These are phyloP conservation scores for Termitomyces eurrhizus DNA, from an alignment of 768 basidiomycete genomes.

Conservation along the genomic window DNA sequence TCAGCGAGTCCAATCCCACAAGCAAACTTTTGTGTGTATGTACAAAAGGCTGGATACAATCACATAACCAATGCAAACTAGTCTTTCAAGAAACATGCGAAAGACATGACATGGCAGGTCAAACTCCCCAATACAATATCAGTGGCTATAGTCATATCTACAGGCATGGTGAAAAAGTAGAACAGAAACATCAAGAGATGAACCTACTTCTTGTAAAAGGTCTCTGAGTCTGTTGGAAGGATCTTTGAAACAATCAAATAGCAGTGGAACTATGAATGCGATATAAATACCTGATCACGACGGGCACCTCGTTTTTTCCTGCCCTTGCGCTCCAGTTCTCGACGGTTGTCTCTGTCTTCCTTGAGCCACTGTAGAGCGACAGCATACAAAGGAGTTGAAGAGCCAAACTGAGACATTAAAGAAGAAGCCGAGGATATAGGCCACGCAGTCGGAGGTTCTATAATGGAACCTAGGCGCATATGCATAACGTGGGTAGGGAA, in stretches of 20 bases:
- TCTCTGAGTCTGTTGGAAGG: conserved; percentile 73
- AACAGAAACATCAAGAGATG: neutral
- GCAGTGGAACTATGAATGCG: neutral
- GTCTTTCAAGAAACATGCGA: neutral
- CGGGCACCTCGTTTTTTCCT: conserved; percentile 61
- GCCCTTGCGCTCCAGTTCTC: conserved; percentile 52
- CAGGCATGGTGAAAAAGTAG: neutral
- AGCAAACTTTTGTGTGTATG: neutral
- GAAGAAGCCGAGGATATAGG: conserved; percentile 34
- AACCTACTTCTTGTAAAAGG: conserved; percentile 78
- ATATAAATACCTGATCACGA: conserved; percentile 42
- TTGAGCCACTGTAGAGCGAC: conserved; percentile 85
- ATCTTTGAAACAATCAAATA: conserved; percentile 30
- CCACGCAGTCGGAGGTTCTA: conserved; percentile 70
- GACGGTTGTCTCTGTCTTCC: conserved; percentile 71
- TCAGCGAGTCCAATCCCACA: conserved; percentile 4
- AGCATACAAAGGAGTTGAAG: conserved; percentile 49
- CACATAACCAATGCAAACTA: neutral
- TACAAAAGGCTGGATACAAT: neutral
- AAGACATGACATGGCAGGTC: conserved; percentile 6
- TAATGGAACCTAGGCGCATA: conserved; percentile 79
- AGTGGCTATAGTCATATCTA: conserved; percentile 45
- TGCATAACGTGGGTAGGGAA: conserved; percentile 95
- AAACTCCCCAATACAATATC: conserved; percentile 1
- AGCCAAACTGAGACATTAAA: conserved; percentile 17